Base-by-base conservation (phyloP, 192 early-diverging fungal species). In the Podila horticola region DNA sequence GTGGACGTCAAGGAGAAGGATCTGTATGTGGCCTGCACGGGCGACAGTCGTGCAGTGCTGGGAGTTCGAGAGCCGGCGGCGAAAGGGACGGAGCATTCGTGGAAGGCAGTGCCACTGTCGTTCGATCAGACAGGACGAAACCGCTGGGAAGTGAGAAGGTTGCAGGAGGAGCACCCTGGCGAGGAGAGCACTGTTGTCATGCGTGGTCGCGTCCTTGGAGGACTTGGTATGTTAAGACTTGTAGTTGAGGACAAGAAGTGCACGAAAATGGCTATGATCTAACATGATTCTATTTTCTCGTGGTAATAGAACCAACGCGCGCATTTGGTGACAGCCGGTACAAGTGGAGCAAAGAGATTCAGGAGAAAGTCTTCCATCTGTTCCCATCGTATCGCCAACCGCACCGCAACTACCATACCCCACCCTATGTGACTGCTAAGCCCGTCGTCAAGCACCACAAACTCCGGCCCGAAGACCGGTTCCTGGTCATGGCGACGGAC, bases 401-500 rank as follows among this genome's bases (percentile, higher is more conserved):
- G 0, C 71, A 81, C 50, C 76, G 76, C 15, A 68, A 81, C 58
- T 91, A 87, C 71, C 67, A 72, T 3, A 90, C 95, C 19, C 93
- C 92, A 41, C 91, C 93, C 5, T 94, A 95, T 69, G 87, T 96
- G 11, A 93, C 91, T n/a, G 93, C 95, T 0, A 86, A 88, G 60
- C 95, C 95, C 1, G 92, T 92, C 4, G 86, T 94, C 9, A 85
- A 85, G 17, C 75, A 88, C 65, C 91, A 92, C 69, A 81, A 90
- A 67, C 67, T 97, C 4, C 74, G 66, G 50, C 64, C 84, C 19
- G 84, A 86, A 38, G 93, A 95, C 72, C 75, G 84, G 67, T 96
- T 93, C 75, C 79, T 97, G 49, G 93, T 97, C 1, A 76, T 97
- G 64, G 94, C 94, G 8, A 90, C 94, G 0, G 95, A 96, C 85